phyloP scores from a whole-genome alignment of 257 asterid genomes.

The Knoxia roxburghii region DNA sequence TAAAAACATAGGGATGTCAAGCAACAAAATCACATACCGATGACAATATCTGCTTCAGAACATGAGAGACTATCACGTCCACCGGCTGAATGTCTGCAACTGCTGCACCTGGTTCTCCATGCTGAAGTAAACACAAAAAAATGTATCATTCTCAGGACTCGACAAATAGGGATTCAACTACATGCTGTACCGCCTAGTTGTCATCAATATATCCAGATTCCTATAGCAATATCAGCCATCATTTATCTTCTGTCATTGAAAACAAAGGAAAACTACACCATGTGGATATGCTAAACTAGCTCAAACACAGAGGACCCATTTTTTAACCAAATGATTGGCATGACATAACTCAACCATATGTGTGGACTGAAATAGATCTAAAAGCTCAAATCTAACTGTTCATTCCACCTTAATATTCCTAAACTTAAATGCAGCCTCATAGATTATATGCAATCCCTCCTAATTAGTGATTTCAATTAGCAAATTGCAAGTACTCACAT shows the following conservation, averaged over 20 bases:
- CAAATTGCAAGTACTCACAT: neutral
- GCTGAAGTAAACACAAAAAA: constrained; percentile 46
- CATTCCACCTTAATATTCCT: neutral
- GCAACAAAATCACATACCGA: constrained; percentile 41
- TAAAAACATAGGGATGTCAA: neutral
- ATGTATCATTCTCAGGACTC: neutral
- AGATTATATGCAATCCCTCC: neutral
- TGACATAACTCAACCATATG: neutral
- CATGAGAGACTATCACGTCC: constrained; percentile 89
- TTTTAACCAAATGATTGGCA: neutral
- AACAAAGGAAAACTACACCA: neutral
- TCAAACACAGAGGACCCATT: neutral
- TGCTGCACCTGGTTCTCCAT: constrained; percentile 98
- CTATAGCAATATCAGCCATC: neutral
- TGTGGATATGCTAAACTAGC: neutral
- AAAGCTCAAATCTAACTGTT: neutral
- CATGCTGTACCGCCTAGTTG: neutral
- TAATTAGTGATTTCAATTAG: neutral
- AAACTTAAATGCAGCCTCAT: neutral
- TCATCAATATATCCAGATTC: neutral
- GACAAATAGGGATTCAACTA: neutral
- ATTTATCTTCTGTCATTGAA: neutral
- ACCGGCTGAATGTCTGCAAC: constrained; percentile 88
- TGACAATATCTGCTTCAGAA: constrained; percentile 74
- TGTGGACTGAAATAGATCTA: neutral